Base-by-base conservation (phyloP, 768 basidiomycete genomes). In the Lactifluus subvellereus region DNA sequence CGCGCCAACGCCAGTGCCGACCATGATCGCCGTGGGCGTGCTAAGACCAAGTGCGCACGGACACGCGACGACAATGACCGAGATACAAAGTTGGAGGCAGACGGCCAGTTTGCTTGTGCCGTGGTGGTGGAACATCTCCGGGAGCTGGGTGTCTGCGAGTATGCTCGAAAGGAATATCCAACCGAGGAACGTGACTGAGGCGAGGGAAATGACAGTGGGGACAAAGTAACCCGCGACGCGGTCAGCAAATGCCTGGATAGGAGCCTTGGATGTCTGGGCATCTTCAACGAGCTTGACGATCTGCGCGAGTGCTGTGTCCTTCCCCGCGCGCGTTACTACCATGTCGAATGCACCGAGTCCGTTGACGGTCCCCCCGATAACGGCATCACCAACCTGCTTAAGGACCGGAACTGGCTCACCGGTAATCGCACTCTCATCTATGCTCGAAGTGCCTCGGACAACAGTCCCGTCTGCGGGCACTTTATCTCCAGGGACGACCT, bases 11-110 rank as follows among this genome's bases (percentile, higher is more conserved):
- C 97, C 97, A 0, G 96, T 98, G 18, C 97, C 97, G 37, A 98
- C 97, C 97, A 98, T 98, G 75, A 98, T 94, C 2, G 96, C 97
- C 0, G 97, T 98, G 1, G 97, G 97, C 0, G 96, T 98, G 59
- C 91, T 92, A 62, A 98, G 81, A 5, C 96, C 97, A 38, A 99
- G 82, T 0, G 97, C 96, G 72, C 97, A 99, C 0, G 97, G 97
- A 74, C 97, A 99, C 22, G 97, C 96, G 56, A 99, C 94, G 54
- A 99, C 97, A 62, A 99, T 84, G 65, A 98, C 97, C 45, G 91
- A 94, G 71, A 98, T 99, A 74, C 96, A 98, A 70, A 99, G 86
- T 77, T 96, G 94, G 52, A 99, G 78, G 72, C 95, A 98, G 14
- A 96, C 88, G 7, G 91, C 90, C 62, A 98, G 78, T 70, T 88